Percentiles rank a stretch among this genome's conserved stretches.
These are phyloP conservation scores for Naegleria lovaniensis DNA, from an alignment of 208 protist genomes.

Conservation along the genomic window DNA sequence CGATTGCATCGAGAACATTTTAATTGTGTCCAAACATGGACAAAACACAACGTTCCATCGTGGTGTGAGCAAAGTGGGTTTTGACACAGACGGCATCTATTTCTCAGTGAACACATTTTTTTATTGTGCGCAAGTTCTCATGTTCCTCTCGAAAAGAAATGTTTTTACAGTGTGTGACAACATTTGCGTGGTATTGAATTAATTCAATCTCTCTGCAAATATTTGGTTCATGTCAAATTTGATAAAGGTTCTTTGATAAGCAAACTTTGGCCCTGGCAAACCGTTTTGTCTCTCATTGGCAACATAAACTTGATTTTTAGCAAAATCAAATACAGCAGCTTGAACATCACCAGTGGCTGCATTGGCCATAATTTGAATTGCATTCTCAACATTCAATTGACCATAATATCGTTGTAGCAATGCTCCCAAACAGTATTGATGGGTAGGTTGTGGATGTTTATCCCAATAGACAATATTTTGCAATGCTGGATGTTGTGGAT, in stretches of 20 bases:
- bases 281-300: not conserved
- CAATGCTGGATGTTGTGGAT: not conserved
- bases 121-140: not conserved
- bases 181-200: not conserved
- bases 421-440: not conserved
- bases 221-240: constrained; percentile 21
- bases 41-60: no score
- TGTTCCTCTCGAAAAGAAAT: no score
- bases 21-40: no score
- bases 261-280: not conserved
- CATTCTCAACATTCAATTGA: constrained; percentile 9
- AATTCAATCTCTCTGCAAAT: constrained; percentile 21
- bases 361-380: not conserved
- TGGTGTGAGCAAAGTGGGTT: no score
- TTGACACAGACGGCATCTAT: no score
- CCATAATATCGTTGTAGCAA: constrained; percentile 3
- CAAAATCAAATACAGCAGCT: constrained; percentile 24
- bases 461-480: constrained; percentile 21
- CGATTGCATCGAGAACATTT: no score
- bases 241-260: not conserved
- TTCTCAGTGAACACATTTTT: not conserved
- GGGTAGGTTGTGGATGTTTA: constrained; percentile 1
- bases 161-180: no score
- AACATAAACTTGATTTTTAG: constrained; percentile 22
- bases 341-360: constrained; percentile 14